A percentile compares a stretch with the other conserved stretches of the same genome.
phyloP scores from a whole-genome alignment of 1,139 yeast genomes.

The Saccharomyces hybrid region DNA sequence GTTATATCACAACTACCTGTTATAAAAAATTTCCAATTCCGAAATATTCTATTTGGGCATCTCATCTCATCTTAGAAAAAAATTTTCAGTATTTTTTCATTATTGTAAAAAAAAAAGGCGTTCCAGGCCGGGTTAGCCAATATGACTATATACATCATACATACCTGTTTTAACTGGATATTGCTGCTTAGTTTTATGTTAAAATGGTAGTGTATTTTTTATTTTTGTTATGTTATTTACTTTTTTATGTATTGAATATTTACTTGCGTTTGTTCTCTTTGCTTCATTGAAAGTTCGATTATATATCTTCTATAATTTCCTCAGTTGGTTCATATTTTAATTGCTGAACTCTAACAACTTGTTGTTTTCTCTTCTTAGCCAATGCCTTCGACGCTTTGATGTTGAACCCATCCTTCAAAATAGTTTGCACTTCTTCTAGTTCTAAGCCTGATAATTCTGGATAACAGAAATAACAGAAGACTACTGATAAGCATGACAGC shows the following conservation, averaged over 20 bases:
- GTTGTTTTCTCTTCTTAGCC: conserved; percentile 36
- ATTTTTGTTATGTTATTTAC: background rate
- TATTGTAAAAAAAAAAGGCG: background rate
- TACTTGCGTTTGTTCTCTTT: background rate
- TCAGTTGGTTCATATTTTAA: conserved; percentile 21
- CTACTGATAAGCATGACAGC: conserved; percentile 59
- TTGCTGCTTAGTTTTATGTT: too few relatives aligned
- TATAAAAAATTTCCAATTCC: conserved; percentile 2
- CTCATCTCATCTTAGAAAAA: conserved; percentile 7
- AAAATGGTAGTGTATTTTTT: too few relatives aligned
- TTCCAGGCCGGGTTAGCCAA: background rate
- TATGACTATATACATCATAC: background rate
- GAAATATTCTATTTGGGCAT: conserved; percentile 4
- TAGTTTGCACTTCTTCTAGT: conserved; percentile 80
- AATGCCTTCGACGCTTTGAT: conserved; percentile 61
- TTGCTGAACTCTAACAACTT: conserved; percentile 14
- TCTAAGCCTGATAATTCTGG: conserved; percentile 91
- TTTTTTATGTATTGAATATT: background rate
- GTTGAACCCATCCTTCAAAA: conserved; percentile 77
- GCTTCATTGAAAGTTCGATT: background rate
- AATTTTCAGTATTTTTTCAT: background rate
- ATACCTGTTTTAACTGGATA: too few relatives aligned
- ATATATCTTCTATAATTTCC: conserved; percentile 17
- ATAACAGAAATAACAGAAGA: conserved; percentile 72
- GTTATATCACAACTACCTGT: background rate